Evolutionary conservation across 768 basidiomycete species (phyloP).

Genomic region (Psilocybe sp.): DNA sequence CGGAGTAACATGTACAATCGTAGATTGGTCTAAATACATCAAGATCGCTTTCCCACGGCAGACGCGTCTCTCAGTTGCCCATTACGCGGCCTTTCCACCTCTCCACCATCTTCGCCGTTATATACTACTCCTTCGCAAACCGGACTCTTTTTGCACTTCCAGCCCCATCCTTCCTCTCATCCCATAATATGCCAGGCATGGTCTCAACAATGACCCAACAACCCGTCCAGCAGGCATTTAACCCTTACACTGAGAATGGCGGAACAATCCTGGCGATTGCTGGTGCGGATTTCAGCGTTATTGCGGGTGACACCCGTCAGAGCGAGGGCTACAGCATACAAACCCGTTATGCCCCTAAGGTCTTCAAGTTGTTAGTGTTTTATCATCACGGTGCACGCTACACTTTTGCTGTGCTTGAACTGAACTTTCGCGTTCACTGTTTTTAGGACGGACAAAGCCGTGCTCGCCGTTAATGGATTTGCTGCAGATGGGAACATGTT

Average conservation of each 20-base stretch:
- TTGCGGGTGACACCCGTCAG: slow-evolving; percentile 96
- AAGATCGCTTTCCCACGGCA: slow-evolving; percentile 33
- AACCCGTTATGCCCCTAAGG: slow-evolving; percentile 94
- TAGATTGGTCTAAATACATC: slow-evolving; percentile 15
- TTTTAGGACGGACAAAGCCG: slow-evolving; percentile 84
- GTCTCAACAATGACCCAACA: slow-evolving; percentile 29
- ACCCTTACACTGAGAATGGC: slow-evolving; percentile 91
- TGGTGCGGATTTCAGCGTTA: slow-evolving; percentile 89
- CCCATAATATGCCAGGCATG: slow-evolving; percentile 33
- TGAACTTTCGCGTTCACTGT: slow-evolving; percentile 5
- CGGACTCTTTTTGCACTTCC: slow-evolving; percentile 21
- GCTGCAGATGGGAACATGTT: slow-evolving; percentile 98
- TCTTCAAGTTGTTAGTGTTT: slow-evolving; percentile 79
- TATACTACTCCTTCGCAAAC: slow-evolving; percentile 18
- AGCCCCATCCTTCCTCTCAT: slow-evolving; percentile 9
- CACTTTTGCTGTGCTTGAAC: slow-evolving; percentile 2
- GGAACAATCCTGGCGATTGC: slow-evolving; percentile 97
- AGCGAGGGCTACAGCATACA: slow-evolving; percentile 98
- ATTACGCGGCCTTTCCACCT: slow-evolving; percentile 43
- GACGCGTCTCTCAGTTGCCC: slow-evolving; percentile 33
- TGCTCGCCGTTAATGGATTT: slow-evolving; percentile 95
- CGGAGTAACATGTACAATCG: slow-evolving; percentile 28
- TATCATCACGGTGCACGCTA: not conserved
- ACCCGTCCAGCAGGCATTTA: slow-evolving; percentile 60
- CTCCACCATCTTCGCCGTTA: slow-evolving; percentile 22